These are phyloP conservation scores for Blastomyces silverae DNA, from an alignment of 2,329 filamentous ascomycete species.

Conservation along the genomic window DNA sequence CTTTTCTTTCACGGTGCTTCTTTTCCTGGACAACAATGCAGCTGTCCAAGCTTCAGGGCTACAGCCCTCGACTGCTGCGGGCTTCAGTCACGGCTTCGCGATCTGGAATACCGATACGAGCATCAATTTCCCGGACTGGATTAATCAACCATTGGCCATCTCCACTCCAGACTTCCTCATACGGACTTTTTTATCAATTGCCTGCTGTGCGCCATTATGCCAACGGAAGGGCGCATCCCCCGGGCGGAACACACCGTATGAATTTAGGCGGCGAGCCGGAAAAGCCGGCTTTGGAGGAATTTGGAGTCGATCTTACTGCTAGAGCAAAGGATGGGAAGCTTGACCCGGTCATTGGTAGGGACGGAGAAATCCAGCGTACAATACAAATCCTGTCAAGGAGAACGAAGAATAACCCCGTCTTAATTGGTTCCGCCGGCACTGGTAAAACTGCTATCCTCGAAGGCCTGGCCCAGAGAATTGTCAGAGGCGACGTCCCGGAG, in stretches of 20 bases:
- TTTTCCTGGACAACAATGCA: conserved; percentile 6
- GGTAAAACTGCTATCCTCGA: conserved; percentile 93
- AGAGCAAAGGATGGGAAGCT: conserved; percentile 81
- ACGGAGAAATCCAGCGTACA: conserved; percentile 83
- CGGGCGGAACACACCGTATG: conserved; percentile 91
- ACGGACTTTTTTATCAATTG: conserved; percentile 16
- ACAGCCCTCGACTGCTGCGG: conserved; percentile 13
- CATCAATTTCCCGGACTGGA: conserved; percentile 6
- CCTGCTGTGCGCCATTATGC: conserved; percentile 46
- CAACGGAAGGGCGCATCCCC: conserved; percentile 65
- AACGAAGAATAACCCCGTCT: conserved; percentile 91
- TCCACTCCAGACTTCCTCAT: not conserved
- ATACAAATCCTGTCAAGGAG: conserved; percentile 88
- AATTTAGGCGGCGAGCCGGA: conserved; percentile 68
- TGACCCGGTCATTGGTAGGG: conserved; percentile 90
- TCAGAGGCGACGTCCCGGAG: conserved; percentile 87
- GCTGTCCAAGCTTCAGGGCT: not conserved
- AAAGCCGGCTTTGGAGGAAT: conserved; percentile 85
- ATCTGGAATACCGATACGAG: conserved; percentile 1
- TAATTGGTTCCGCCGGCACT: conserved; percentile 87
- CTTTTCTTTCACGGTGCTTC: not conserved
- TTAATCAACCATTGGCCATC: conserved; percentile 10
- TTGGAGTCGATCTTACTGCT: conserved; percentile 81
- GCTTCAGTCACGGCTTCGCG: conserved; percentile 10
- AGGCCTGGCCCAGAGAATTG: conserved; percentile 81